These are phyloP conservation scores for Auxenochlorella pyrenoidosa DNA, from an alignment of 139 green algal genomes.

Conservation along the genomic window DNA sequence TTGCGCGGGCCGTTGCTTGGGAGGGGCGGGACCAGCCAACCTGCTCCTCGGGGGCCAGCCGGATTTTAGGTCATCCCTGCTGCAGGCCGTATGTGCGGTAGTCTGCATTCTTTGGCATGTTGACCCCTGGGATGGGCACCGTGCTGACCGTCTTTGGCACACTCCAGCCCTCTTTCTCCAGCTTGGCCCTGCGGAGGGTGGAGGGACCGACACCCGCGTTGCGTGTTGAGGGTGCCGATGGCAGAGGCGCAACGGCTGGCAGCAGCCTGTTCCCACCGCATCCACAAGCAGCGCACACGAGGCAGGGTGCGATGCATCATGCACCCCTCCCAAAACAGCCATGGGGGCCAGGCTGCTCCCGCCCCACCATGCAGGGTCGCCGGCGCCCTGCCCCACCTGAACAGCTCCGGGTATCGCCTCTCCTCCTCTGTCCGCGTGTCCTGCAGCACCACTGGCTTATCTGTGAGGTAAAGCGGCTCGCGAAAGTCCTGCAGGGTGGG, in stretches of 20 bases:
- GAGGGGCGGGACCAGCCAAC: no score
- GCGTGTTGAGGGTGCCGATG: no score
- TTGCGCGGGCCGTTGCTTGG: no score
- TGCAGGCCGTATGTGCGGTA: conserved; percentile 18
- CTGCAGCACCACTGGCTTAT: conserved; percentile 56
- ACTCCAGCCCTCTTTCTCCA: conserved; percentile 52
- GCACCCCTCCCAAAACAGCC: no score
- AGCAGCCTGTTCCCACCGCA: no score
- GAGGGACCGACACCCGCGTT: neutral
- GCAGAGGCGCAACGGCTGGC: no score
- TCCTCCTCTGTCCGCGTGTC: conserved; percentile 74
- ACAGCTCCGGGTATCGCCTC: conserved; percentile 71
- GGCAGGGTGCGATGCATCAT: no score
- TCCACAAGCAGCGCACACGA: no score
- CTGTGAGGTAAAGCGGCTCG: conserved; percentile 70
- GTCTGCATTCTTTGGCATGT: conserved; percentile 45
- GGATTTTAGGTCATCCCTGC: no score
- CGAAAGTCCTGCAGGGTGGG: conserved; percentile 55
- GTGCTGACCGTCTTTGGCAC: conserved; percentile 45
- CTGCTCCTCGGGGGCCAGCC: no score
- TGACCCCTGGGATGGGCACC: conserved; percentile 61
- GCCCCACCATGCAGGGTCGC: neutral
- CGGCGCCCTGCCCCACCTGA: conserved; percentile 43
- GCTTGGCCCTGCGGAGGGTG: neutral
- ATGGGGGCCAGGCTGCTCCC: no score